These are phyloP conservation scores for Corymbia calophylla DNA, from an alignment of 441 rosid species.

Conservation along the genomic window DNA sequence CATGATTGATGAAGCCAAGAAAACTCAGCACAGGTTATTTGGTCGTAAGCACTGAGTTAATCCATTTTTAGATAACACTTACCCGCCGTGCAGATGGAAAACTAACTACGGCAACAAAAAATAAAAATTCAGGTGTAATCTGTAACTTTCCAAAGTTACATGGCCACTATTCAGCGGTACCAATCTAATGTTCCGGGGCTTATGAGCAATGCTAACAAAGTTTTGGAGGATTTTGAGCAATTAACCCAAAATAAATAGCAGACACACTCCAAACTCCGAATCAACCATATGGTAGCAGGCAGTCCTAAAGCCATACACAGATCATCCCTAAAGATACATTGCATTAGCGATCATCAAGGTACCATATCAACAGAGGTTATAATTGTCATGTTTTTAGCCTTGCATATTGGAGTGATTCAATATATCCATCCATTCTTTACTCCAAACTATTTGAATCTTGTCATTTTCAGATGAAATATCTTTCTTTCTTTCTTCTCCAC, in stretches of 20 bases:
- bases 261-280: background rate
- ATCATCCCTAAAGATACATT: background rate
- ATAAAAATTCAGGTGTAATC: too few relatives aligned
- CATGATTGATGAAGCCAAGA: too few relatives aligned
- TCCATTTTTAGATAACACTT: too few relatives aligned
- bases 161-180: background rate
- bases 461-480: background rate
- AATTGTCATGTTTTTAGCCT: accelerated
- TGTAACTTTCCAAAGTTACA: background rate
- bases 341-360: background rate
- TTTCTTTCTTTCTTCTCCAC: background rate
- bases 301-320: background rate
- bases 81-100: too few relatives aligned
- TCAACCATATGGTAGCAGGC: background rate
- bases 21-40: too few relatives aligned
- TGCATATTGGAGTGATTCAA: background rate
- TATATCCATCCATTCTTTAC: background rate
- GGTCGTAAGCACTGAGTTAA: too few relatives aligned
- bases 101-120: too few relatives aligned
- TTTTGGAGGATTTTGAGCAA: background rate
- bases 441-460: background rate
- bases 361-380: background rate
- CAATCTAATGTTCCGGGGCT: background rate
- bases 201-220: background rate
- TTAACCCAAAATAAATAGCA: background rate